Evolutionary conservation across 441 rosid genomes (phyloP).

Genomic region (Erodium moschatum): DNA sequence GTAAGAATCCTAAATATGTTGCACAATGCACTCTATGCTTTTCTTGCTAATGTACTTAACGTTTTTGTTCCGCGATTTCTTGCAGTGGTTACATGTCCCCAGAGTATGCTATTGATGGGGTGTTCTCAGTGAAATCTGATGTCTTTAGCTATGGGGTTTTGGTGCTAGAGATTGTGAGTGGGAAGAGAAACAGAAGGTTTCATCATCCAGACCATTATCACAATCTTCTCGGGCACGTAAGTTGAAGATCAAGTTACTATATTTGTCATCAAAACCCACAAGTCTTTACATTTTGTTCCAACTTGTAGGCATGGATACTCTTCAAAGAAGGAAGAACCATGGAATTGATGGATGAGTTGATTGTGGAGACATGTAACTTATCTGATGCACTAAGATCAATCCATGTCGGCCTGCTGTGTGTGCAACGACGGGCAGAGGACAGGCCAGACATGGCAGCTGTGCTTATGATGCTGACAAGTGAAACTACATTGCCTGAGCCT

Average conservation of each 20-base stretch:
- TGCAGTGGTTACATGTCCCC: no score
- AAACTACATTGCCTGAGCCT: slow-evolving; percentile 9
- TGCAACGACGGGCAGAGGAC: neutral
- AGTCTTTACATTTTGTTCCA: neutral
- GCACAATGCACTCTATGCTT: neutral
- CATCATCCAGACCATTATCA: neutral
- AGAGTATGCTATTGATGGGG: no score
- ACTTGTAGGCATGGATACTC: slow-evolving; percentile 22
- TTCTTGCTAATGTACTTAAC: neutral
- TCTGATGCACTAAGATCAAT: neutral
- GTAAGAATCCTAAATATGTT: neutral
- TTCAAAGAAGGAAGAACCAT: slow-evolving; percentile 18
- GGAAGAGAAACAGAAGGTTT: slow-evolving; percentile 18
- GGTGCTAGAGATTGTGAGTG: no score
- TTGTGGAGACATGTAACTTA: neutral
- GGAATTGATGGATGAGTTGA: neutral
- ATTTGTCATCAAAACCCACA: neutral
- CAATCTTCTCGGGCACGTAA: slow-evolving; percentile 14
- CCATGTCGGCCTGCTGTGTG: neutral
- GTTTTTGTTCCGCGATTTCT: no score
- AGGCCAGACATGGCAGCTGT: slow-evolving; percentile 9
- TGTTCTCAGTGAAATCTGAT: no score
- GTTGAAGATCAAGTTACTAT: neutral
- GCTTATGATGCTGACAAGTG: slow-evolving; percentile 16
- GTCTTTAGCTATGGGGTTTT: no score